Evolutionary conservation across 169 alveolate genomes (phyloP).

Genomic region (Miamiensis avidus): DNA sequence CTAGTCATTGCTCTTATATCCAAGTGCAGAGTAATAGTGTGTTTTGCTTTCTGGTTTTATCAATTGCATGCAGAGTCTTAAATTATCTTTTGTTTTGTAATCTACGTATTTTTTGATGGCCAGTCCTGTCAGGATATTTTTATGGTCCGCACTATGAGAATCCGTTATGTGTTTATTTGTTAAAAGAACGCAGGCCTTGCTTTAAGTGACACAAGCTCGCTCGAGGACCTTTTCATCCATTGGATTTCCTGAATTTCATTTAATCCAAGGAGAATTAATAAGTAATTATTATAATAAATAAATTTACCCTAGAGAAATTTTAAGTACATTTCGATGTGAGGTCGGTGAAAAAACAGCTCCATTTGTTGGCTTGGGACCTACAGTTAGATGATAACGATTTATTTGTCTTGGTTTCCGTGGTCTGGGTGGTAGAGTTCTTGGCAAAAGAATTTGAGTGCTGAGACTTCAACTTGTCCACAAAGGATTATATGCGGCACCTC

Average conservation of each 20-base stretch:
- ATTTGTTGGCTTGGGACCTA: constrained; percentile 73
- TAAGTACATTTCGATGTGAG: constrained; percentile 53
- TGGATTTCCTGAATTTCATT: constrained; percentile 72
- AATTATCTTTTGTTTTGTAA: constrained; percentile 56
- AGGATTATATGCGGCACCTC: constrained; percentile 82
- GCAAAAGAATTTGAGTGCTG: constrained; percentile 76
- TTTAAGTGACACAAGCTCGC: constrained; percentile 68
- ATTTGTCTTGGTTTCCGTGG: constrained; percentile 82
- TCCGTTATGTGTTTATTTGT: constrained; percentile 79
- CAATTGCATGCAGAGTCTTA: constrained; percentile 74
- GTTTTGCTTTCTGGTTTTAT: constrained; percentile 85
- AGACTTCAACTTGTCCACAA: constrained; percentile 76
- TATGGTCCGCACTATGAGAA: constrained; percentile 81
- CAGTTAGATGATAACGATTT: constrained; percentile 70
- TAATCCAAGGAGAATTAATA: too few species aligned
- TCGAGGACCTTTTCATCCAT: constrained; percentile 65
- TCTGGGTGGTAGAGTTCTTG: constrained; percentile 84
- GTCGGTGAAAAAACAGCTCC: constrained; percentile 69
- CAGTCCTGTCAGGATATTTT: constrained; percentile 74
- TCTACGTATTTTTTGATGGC: constrained; percentile 82
- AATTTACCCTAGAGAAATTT: background rate
- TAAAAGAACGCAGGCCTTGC: constrained; percentile 76
- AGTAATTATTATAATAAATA: too few species aligned
- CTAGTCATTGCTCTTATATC: constrained; percentile 71
- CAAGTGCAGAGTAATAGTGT: constrained; percentile 72